A percentile compares a stretch with the other conserved stretches of the same genome.
phyloP scores from a whole-genome alignment of 148 eudicot species.

The Vaccinium vitisidaea region DNA sequence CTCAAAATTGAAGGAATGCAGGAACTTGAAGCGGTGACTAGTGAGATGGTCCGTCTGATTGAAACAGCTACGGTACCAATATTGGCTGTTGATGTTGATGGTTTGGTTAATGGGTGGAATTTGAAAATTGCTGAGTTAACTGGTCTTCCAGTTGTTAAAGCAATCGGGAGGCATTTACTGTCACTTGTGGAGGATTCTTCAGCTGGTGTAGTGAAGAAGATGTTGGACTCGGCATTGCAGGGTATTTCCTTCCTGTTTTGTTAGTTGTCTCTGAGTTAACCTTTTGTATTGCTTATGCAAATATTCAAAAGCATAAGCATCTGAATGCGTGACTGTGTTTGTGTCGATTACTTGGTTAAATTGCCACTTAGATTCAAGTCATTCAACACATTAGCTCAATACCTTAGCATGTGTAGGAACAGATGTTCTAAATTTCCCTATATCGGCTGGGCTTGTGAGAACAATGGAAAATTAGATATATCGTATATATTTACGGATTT shows the following conservation, averaged over 20 bases:
- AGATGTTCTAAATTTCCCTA: not conserved
- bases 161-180: conserved; percentile 67
- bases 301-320: not conserved
- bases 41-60: conserved; percentile 95
- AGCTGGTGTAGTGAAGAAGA: conserved; percentile 53
- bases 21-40: conserved; percentile 78
- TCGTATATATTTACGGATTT: not conserved
- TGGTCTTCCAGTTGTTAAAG: conserved; percentile 61
- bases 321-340: not conserved
- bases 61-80: conserved; percentile 95
- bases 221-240: conserved; percentile 66
- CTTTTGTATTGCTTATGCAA: not conserved
- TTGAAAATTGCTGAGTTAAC: conserved; percentile 78
- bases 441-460: not conserved
- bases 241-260: conserved; percentile 39
- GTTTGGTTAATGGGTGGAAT: conserved; percentile 88
- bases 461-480: not conserved
- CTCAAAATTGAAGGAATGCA: conserved; percentile 64
- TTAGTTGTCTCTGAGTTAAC: not conserved
- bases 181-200: conserved; percentile 76
- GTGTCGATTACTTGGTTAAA: not conserved
- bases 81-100: conserved; percentile 82
- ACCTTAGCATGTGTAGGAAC: not conserved
- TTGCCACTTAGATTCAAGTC: not conserved
- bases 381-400: not conserved